Conservation (phyloP, 179 eudicot species). For the Silene vulgaris region DNA sequence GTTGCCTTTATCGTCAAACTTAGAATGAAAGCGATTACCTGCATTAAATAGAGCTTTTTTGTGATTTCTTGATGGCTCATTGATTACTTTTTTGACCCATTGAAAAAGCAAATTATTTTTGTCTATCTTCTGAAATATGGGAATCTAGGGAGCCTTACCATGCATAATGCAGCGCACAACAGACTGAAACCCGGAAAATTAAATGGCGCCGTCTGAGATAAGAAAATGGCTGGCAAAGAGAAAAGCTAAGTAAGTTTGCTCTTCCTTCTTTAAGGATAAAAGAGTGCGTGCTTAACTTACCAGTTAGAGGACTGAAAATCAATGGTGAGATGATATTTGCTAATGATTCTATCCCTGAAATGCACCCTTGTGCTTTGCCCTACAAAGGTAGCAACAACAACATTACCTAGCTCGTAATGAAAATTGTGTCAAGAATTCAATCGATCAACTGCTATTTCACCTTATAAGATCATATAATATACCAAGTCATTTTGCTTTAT, state of each 20-base stretch:
- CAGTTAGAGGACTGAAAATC: conserved; percentile 71
- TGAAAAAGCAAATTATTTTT: background rate
- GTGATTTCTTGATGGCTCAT: background rate
- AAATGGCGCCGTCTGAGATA: conserved; percentile 62
- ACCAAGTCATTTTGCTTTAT: no score
- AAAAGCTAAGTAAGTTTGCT: background rate
- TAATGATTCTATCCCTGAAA: conserved; percentile 62
- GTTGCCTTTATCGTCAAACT: conserved; percentile 41
- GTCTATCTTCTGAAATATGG: background rate
- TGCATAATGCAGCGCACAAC: conserved; percentile 47
- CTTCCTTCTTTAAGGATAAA: background rate
- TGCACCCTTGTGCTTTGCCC: conserved; percentile 86
- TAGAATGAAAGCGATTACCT: conserved; percentile 57
- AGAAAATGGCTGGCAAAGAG: conserved; percentile 50
- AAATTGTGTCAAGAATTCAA: background rate
- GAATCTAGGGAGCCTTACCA: conserved; percentile 35
- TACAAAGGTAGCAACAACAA: conserved; percentile 12
- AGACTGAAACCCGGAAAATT: conserved; percentile 79
- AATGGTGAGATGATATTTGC: conserved; percentile 67
- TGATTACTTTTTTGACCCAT: background rate
- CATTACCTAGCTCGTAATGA: background rate
- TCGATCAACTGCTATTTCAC: background rate
- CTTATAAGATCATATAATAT: background rate
- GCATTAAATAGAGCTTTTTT: conserved; percentile 24
- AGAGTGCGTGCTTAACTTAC: conserved; percentile 33